phyloP scores from a whole-genome alignment of 352 stramenopile species.

The Pythium sukuiense region DNA sequence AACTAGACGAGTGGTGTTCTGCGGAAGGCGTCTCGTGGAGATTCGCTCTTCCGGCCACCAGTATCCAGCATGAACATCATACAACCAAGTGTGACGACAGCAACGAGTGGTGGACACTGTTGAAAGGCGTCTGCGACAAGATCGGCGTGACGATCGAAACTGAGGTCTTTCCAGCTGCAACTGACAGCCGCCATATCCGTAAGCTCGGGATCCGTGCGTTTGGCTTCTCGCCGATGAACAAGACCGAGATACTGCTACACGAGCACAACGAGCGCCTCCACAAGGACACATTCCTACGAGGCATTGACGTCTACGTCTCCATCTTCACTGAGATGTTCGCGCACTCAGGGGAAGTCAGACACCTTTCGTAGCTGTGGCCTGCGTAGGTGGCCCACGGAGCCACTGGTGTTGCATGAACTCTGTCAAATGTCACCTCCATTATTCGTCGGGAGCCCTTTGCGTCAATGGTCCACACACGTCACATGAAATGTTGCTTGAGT shows the following conservation, averaged over 20 bases:
- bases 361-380: too few relatives aligned
- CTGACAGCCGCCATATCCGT: conserved; percentile 92
- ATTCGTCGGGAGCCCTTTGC: neutral
- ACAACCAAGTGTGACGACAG: conserved; percentile 51
- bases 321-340: conserved; percentile 56
- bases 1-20: conserved; percentile 91
- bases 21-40: conserved; percentile 87
- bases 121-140: conserved; percentile 48
- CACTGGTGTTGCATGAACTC: too few relatives aligned
- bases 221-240: conserved; percentile 94
- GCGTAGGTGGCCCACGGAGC: too few relatives aligned
- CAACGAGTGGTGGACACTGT: conserved; percentile 63
- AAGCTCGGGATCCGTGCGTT: conserved; percentile 90
- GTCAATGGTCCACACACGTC: neutral
- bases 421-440: too few relatives aligned
- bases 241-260: conserved; percentile 94
- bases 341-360: conserved; percentile 4
- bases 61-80: conserved; percentile 56
- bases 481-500: neutral
- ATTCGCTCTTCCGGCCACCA: conserved; percentile 35
- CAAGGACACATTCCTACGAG: conserved; percentile 38
- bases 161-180: conserved; percentile 94
- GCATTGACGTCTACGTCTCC: conserved; percentile 88
- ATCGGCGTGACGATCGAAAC: conserved; percentile 69
- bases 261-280: conserved; percentile 96